Evolutionary conservation across 495 filamentous ascomycete species (phyloP).

Genomic region (Aspergillus cristatus): DNA sequence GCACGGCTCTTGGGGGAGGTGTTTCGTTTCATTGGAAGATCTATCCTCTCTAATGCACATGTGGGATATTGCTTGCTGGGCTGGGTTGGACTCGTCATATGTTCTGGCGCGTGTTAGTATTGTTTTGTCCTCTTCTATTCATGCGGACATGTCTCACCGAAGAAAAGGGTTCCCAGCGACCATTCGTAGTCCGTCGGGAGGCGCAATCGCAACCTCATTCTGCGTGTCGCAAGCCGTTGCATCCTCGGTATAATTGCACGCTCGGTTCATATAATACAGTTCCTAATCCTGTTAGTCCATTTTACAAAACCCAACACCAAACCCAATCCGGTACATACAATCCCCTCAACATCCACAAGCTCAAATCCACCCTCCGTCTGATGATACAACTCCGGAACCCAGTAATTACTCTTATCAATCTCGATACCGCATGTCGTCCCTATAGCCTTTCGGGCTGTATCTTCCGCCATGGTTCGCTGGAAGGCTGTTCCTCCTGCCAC

Average conservation of each 20-base stretch:
- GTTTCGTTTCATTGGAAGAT: slow-evolving; percentile 13
- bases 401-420: slow-evolving; percentile 67
- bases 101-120: slow-evolving; percentile 6
- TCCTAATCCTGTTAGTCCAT: slow-evolving; percentile 3
- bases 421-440: slow-evolving; percentile 59
- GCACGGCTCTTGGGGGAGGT: slow-evolving; percentile 10
- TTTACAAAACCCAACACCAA: no score
- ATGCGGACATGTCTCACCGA: slow-evolving; percentile 9
- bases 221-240: slow-evolving; percentile 3
- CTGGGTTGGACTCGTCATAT: slow-evolving; percentile 12
- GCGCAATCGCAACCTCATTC: slow-evolving; percentile 6
- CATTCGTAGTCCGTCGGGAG: slow-evolving; percentile 63
- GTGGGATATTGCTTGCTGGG: slow-evolving; percentile 16
- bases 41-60: slow-evolving; percentile 14
- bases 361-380: slow-evolving; percentile 50
- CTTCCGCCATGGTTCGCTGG: slow-evolving; percentile 48
- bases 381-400: slow-evolving; percentile 66
- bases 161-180: slow-evolving; percentile 50
- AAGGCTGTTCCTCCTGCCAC: slow-evolving; percentile 71
- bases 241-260: slow-evolving; percentile 13
- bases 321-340: slow-evolving; percentile 1
- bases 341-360: slow-evolving; percentile 10
- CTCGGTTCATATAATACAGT: slow-evolving; percentile 18
- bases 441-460: slow-evolving; percentile 45
- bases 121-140: neutral